Percentiles rank a stretch among this genome's conserved stretches.
Evolutionary conservation across 257 asterid genomes (phyloP).

Genomic region (Lantana camara): DNA sequence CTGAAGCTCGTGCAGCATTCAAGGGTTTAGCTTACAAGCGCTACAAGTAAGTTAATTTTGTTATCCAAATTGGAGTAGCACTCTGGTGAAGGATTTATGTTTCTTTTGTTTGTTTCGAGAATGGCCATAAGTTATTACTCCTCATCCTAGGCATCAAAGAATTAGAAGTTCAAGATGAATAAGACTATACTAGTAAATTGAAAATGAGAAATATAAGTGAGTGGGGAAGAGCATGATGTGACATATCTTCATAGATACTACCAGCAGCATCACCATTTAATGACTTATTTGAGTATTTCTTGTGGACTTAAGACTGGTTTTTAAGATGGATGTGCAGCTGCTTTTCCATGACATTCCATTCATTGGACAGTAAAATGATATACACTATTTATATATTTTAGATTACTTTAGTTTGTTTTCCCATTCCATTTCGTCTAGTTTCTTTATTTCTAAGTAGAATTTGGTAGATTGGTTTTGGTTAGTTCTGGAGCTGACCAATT

Average conservation of each 20-base stretch:
- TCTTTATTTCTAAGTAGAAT: not conserved
- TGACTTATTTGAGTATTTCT: constrained; percentile 7
- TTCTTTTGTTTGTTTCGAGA: not conserved
- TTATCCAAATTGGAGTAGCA: constrained; percentile 1
- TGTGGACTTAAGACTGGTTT: constrained; percentile 18
- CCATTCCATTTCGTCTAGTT: not conserved
- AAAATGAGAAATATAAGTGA: not conserved
- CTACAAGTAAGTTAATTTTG: constrained; percentile 66
- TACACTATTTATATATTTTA: not conserved
- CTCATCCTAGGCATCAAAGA: not conserved
- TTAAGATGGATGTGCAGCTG: not conserved
- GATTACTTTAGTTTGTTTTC: not conserved
- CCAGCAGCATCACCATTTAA: not conserved
- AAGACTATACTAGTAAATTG: not conserved
- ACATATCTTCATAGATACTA: constrained; percentile 1
- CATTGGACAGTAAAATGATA: not conserved
- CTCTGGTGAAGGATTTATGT: constrained; percentile 8
- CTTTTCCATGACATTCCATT: constrained; percentile 4
- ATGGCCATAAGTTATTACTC: constrained; percentile 2
- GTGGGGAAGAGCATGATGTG: not conserved
- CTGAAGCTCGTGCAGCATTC: constrained; percentile 92
- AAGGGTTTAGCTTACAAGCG: constrained; percentile 83
- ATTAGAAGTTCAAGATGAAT: not conserved
- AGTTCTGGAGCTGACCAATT: constrained; percentile 25
- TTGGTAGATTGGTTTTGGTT: constrained; percentile 11